Conservation (phyloP, 345 rosid genomes). For the Barbarea vulgaris region DNA sequence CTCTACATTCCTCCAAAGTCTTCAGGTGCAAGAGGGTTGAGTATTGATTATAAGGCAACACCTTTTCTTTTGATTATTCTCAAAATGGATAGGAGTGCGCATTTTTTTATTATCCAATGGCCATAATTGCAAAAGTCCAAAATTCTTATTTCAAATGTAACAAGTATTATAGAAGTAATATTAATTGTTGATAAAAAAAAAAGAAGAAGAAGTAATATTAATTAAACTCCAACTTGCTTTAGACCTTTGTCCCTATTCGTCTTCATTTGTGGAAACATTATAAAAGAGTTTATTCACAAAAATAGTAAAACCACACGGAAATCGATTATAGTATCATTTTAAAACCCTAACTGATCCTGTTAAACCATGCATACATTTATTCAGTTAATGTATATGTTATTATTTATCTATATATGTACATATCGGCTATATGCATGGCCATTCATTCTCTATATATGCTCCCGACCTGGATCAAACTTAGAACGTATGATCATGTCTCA, state of each 20-base stretch:
- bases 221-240: constrained; percentile 30
- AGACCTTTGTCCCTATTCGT: constrained; percentile 39
- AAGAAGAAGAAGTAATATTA: not conserved
- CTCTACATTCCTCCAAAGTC: constrained; percentile 53
- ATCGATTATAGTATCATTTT: not conserved
- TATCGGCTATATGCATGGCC: not conserved
- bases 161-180: constrained; percentile 4
- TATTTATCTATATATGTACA: not conserved
- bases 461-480: not conserved
- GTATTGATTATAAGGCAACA: constrained; percentile 42
- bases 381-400: not conserved
- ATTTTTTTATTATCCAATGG: constrained; percentile 40
- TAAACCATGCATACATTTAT: constrained; percentile 1
- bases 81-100: constrained; percentile 56
- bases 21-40: constrained; percentile 51
- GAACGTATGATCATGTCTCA: not conserved
- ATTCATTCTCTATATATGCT: not conserved
- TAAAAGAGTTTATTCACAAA: not conserved
- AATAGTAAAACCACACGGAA: constrained; percentile 12
- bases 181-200: too few species aligned
- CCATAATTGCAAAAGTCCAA: constrained; percentile 43
- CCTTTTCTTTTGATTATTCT: constrained; percentile 45
- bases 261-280: constrained; percentile 30
- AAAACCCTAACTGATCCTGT: not conserved
- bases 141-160: constrained; percentile 18